A percentile compares a stretch with the other conserved stretches of the same genome.
Evolutionary conservation across 176 grass and related monocot genomes (phyloP).

Genomic region (Paspalum notatum): DNA sequence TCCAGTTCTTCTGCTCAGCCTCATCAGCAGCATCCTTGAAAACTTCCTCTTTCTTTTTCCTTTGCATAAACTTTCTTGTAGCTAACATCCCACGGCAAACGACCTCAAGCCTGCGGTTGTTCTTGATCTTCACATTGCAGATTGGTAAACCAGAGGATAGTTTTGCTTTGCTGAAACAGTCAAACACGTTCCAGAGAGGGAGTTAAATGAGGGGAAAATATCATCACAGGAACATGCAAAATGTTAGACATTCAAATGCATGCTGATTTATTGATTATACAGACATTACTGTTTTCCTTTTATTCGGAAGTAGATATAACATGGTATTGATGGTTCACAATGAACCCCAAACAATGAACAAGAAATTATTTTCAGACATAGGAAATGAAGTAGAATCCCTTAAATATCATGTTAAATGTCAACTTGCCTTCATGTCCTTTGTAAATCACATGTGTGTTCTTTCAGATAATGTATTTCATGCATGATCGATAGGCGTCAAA

Average conservation of each 20-base stretch:
- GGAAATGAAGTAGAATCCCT: background rate
- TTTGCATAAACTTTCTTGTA: conserved; percentile 87
- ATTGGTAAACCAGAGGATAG: conserved; percentile 36
- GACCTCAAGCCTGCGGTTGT: conserved; percentile 47
- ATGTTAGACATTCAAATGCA: background rate
- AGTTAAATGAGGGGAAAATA: background rate
- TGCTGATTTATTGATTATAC: background rate
- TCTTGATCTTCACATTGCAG: conserved; percentile 53
- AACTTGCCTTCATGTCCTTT: background rate
- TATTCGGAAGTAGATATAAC: background rate
- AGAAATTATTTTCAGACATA: background rate
- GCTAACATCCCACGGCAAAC: conserved; percentile 75
- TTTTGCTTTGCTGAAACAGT: conserved; percentile 66
- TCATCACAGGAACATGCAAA: background rate
- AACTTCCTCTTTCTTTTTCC: conserved; percentile 66
- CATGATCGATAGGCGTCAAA: background rate
- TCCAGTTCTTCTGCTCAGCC: conserved; percentile 79
- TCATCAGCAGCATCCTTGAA: conserved; percentile 78
- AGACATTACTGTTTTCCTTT: background rate
- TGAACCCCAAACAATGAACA: background rate
- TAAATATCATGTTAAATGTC: background rate
- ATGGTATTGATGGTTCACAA: background rate
- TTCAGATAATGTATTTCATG: background rate
- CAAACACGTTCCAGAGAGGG: conserved; percentile 20
- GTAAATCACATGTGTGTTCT: background rate